phyloP scores from a whole-genome alignment of 208 protist species.

The Leishmania turanica region DNA sequence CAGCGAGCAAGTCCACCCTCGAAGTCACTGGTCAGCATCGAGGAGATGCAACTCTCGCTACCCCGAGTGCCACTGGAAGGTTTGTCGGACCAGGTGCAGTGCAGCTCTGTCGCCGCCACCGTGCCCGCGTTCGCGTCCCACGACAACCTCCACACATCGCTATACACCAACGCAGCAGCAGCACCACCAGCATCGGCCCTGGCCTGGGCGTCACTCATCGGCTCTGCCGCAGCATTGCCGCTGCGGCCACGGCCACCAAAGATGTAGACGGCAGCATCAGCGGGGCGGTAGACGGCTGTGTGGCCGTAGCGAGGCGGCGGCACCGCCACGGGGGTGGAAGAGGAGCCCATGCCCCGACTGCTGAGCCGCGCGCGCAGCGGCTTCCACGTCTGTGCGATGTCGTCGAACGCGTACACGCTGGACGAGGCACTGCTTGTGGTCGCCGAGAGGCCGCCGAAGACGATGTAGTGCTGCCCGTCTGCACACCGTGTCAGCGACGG shows the following conservation, averaged over 20 bases:
- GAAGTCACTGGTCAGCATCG: background rate
- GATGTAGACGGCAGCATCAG: conserved; percentile 57
- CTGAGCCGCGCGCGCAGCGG: conserved; percentile 11
- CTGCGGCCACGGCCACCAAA: conserved; percentile 55
- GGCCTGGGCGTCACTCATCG: background rate
- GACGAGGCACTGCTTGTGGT: conserved; percentile 15
- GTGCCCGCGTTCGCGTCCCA: conserved; percentile 10
- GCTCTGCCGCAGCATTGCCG: background rate
- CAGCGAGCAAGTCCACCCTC: conserved; percentile 36
- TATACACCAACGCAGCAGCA: conserved; percentile 6
- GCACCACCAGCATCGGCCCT: background rate
- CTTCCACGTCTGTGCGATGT: conserved; percentile 17
- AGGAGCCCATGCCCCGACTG: background rate
- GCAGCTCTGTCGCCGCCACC: conserved; percentile 18
- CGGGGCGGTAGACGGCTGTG: conserved; percentile 45
- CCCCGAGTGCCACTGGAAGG: conserved; percentile 2
- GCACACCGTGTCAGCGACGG: conserved; percentile 63
- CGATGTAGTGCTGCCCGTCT: conserved; percentile 55
- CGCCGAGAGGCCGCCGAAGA: conserved; percentile 34
- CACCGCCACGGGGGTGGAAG: background rate
- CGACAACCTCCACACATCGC: conserved; percentile 45
- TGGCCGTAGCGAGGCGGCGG: conserved; percentile 56
- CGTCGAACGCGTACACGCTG: conserved; percentile 20
- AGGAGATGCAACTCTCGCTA: background rate
- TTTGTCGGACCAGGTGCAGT: conserved; percentile 17